Base-by-base conservation (phyloP, 495 filamentous ascomycete species). In the Cenococcum geophilum region DNA sequence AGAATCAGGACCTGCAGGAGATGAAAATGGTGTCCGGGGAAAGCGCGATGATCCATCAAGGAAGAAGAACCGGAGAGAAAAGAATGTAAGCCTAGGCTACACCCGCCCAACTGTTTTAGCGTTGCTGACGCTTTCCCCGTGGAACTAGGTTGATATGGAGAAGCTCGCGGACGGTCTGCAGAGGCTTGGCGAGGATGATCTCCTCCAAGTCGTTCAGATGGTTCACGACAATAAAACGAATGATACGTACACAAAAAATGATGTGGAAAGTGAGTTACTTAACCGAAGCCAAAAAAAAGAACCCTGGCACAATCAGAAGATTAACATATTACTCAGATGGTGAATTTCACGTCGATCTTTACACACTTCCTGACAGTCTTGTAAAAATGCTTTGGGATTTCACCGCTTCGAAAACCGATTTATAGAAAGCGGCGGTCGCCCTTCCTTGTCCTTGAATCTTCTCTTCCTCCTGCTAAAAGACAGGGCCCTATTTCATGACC, bases 271-370 rank as follows among this genome's bases (percentile, higher is more conserved):
- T 92, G 75, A 77, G 88, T 79, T 36, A 49, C 42, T 12, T 23
- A 12, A 16, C 10, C 9, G 6, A 6, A 32, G 27, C 27, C 3
- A 32, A 32, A 32, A 32, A 6, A 32, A n/a, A n/a, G n/a, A 21
- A 37, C 18, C 9, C n/a, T 18, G 8, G 34, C 55, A 32, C 55
- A 47, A 40, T 10, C 60, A 49, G 21, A 54, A 63, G 23, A 64
- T 61, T 72, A 58, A 68, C 50, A 53, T 18, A 22, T 20, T 34
- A 22, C 5, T 27, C 48, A 93, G 90, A 89, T 71, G 95, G 95
- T 63, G 95, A 99, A 76, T 99, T 99, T 79, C 92, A 96, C 61
- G 92, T 99, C 58, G 95, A 99, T 70, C 81, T 99, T 20, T 97
- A 95, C 75, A 97, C 95, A 18, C 79, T 99, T 21, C 92, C 95